Conservation (phyloP, 306 rosid species). For the Pterocarpus macrocarpus region DNA sequence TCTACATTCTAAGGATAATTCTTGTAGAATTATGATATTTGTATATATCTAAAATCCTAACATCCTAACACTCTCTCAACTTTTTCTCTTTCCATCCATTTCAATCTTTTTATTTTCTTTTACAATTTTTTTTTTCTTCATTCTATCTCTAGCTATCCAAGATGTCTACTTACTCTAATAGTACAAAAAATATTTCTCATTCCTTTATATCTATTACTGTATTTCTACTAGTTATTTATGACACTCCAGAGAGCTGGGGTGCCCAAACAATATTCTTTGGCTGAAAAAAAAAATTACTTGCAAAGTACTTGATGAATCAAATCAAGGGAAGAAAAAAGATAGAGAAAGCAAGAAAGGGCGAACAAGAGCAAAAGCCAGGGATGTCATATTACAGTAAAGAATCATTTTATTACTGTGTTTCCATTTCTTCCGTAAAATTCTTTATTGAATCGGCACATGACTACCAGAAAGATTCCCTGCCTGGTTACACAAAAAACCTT, state of each 20-base stretch:
- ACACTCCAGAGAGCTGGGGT: too few relatives aligned
- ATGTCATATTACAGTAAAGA: constrained; percentile 62
- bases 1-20: neutral
- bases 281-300: neutral
- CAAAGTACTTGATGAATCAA: neutral
- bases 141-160: too few relatives aligned
- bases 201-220: neutral
- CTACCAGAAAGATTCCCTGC: constrained; percentile 45
- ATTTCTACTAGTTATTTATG: too few relatives aligned
- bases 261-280: too few relatives aligned
- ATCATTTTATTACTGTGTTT: constrained; percentile 58
- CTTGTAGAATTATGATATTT: neutral
- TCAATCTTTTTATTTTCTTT: too few relatives aligned
- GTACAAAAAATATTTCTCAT: too few relatives aligned
- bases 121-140: too few relatives aligned
- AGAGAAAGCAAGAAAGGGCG: neutral
- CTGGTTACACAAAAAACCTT: constrained; percentile 47
- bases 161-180: too few relatives aligned
- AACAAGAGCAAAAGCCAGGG: constrained; percentile 19
- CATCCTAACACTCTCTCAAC: too few relatives aligned
- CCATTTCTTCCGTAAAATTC: constrained; percentile 39
- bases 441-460: constrained; percentile 49
- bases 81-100: too few relatives aligned
- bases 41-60: too few relatives aligned
- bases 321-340: neutral